Evolutionary conservation across 1,139 yeast species (phyloP).

Genomic region (Torulaspora globosa): DNA sequence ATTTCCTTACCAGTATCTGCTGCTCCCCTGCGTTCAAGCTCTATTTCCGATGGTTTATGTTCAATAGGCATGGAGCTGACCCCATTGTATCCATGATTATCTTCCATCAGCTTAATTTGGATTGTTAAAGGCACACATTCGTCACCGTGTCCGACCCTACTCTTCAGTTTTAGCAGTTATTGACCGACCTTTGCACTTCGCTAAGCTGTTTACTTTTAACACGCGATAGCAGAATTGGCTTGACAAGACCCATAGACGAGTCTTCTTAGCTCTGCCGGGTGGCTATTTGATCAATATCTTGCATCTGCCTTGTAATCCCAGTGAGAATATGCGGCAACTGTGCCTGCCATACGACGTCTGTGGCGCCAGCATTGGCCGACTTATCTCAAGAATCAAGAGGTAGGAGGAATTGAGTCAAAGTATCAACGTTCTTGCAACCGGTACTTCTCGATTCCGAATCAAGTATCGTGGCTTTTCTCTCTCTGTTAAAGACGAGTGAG

Average conservation of each 20-base stretch:
- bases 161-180: not conserved
- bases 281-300: not conserved
- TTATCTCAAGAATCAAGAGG: not conserved
- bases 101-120: not conserved
- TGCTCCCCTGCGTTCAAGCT: conserved; percentile 1
- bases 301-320: not conserved
- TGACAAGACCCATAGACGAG: not conserved
- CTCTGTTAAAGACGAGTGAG: too few species aligned
- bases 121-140: not conserved
- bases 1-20: not conserved
- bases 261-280: not conserved
- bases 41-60: not conserved
- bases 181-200: not conserved
- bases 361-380: not conserved
- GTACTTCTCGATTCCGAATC: too few species aligned
- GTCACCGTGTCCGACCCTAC: not conserved
- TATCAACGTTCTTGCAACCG: too few species aligned
- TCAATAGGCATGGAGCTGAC: not conserved
- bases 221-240: not conserved
- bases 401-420: not conserved
- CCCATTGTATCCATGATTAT: not conserved
- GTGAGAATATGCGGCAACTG: not conserved
- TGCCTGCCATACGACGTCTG: too few species aligned
- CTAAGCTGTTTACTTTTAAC: not conserved
- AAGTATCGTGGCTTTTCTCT: too few species aligned